These are phyloP conservation scores for Otatea glauca DNA, from an alignment of 176 grass and related monocot species.

Conservation along the genomic window DNA sequence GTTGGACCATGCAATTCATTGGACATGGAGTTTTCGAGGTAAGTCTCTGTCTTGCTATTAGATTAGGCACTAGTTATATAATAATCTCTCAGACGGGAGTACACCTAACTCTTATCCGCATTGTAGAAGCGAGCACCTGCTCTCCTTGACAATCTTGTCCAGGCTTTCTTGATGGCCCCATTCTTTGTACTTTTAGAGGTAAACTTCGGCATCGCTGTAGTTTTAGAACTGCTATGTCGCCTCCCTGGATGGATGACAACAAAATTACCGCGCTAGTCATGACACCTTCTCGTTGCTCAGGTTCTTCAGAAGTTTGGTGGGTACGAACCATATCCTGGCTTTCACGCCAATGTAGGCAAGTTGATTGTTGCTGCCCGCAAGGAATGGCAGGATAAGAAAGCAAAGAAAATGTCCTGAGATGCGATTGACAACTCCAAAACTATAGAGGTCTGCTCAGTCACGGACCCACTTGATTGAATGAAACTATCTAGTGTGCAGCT, in stretches of 20 bases:
- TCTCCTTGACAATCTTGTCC: conserved; percentile 85
- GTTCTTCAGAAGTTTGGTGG: conserved; percentile 64
- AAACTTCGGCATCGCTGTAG: conserved; percentile 21
- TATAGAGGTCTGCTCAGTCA: no score
- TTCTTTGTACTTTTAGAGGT: conserved; percentile 98
- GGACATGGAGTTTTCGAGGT: conserved; percentile 97
- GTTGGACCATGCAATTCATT: conserved; percentile 89
- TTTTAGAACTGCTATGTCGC: neutral
- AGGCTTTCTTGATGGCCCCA: conserved; percentile 94
- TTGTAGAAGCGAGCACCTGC: conserved; percentile 83
- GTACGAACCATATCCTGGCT: conserved; percentile 93
- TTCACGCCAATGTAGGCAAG: conserved; percentile 64
- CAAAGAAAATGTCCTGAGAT: conserved; percentile 67
- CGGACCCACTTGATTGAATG: no score
- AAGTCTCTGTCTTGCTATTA: conserved; percentile 34
- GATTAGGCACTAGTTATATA: conserved; percentile 2
- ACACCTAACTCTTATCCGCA: conserved; percentile 4
- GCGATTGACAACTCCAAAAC: no score
- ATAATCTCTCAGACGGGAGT: neutral
- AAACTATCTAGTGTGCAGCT: no score
- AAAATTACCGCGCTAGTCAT: neutral
- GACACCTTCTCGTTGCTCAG: conserved; percentile 42
- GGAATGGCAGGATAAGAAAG: conserved; percentile 72
- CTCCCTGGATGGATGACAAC: neutral
- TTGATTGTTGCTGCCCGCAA: conserved; percentile 61